phyloP scores from a whole-genome alignment of 2,329 filamentous ascomycete genomes.

The Botrytis paeoniae region DNA sequence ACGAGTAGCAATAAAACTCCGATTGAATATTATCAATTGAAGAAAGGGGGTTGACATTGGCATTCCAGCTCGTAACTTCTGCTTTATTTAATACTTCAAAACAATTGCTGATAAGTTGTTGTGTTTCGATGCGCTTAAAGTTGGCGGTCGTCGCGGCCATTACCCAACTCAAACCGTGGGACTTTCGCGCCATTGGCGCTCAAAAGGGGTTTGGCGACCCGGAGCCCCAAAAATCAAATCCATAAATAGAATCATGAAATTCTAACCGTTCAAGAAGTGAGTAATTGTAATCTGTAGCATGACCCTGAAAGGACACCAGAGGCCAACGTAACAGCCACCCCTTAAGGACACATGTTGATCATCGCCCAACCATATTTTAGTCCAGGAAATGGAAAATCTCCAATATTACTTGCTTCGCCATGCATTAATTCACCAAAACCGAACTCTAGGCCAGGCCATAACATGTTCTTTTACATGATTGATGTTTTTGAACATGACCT shows the following conservation, averaged over 20 bases:
- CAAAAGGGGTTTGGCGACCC: neutral
- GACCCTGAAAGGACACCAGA: neutral
- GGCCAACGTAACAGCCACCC: neutral
- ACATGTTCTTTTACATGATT: neutral
- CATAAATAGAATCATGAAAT: neutral
- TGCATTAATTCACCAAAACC: neutral
- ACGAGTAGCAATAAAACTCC: neutral
- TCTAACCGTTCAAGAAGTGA: neutral
- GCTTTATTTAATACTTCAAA: neutral
- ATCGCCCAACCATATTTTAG: neutral
- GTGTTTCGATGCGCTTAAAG: neutral
- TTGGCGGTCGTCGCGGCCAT: neutral
- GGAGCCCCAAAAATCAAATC: neutral
- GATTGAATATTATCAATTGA: neutral
- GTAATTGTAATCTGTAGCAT: neutral
- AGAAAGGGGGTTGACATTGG: neutral
- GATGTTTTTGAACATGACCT: neutral
- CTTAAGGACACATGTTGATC: neutral
- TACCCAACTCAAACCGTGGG: neutral
- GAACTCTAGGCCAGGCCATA: neutral
- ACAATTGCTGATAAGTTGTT: neutral
- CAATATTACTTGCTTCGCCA: neutral
- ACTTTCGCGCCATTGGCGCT: neutral
- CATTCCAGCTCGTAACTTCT: neutral
- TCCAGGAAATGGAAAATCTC: neutral